phyloP scores from a whole-genome alignment of 805 yeast genomes.

The Kurtzmaniella fragi region DNA sequence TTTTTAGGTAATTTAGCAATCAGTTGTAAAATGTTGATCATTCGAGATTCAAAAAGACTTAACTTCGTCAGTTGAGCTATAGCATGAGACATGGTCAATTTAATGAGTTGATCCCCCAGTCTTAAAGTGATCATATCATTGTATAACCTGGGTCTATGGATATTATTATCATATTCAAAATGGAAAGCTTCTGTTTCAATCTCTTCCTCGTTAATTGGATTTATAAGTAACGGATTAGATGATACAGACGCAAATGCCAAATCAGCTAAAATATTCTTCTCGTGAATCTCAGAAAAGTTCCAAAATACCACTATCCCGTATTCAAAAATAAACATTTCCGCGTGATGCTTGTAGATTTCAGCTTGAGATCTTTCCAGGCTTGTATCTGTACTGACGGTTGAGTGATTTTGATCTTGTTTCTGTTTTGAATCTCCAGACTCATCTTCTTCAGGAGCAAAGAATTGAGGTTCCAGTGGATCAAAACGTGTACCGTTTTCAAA shows the following conservation, averaged over 20 bases:
- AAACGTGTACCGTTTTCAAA: conserved; percentile 51
- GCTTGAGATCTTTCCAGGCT: not conserved
- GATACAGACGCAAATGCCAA: conserved; percentile 60
- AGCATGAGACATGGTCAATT: conserved; percentile 91
- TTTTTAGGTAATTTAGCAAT: conserved; percentile 88
- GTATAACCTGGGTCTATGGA: conserved; percentile 70
- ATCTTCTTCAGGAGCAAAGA: conserved; percentile 49
- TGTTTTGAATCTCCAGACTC: not conserved
- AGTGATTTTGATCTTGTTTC: not conserved
- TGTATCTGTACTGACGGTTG: not conserved
- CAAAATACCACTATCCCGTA: conserved; percentile 98
- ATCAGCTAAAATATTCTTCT: conserved; percentile 90
- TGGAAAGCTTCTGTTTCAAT: conserved; percentile 89
- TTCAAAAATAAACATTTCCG: conserved; percentile 83
- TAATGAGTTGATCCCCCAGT: conserved; percentile 88
- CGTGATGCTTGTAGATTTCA: conserved; percentile 55
- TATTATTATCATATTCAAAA: conserved; percentile 61
- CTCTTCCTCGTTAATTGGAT: conserved; percentile 80
- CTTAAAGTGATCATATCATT: conserved; percentile 91
- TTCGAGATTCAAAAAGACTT: conserved; percentile 85
- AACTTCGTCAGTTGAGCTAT: conserved; percentile 94
- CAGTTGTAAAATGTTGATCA: conserved; percentile 76
- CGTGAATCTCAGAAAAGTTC: conserved; percentile 92
- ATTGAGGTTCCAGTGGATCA: conserved; percentile 92
- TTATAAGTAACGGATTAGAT: conserved; percentile 48